phyloP scores from a whole-genome alignment of 108 stramenopile genomes.

The Fistulifera pelliculosa region DNA sequence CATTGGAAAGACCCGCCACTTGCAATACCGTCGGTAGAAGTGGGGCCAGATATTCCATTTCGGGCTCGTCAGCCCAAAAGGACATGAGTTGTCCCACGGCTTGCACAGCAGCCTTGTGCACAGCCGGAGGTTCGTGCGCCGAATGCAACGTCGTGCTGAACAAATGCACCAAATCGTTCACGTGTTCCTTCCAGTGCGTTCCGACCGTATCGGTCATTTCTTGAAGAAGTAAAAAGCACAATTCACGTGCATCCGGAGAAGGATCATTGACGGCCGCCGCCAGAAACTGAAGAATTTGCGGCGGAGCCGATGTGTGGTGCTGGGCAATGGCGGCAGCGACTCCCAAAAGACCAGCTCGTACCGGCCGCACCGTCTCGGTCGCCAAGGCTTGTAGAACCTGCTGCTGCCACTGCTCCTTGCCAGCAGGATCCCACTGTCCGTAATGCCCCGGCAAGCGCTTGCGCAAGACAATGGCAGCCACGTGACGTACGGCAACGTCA shows the following conservation, averaged over 20 bases:
- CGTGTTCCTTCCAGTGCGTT: constrained; percentile 67
- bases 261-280: constrained; percentile 44
- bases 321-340: constrained; percentile 70
- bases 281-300: constrained; percentile 75
- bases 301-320: constrained; percentile 38
- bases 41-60: constrained; percentile 59
- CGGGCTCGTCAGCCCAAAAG: constrained; percentile 63
- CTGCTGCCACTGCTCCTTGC: constrained; percentile 47
- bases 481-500: constrained; percentile 62
- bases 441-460: constrained; percentile 82
- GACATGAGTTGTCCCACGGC: constrained; percentile 72
- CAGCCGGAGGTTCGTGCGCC: constrained; percentile 43
- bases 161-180: constrained; percentile 58
- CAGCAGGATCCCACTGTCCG: constrained; percentile 48
- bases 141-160: constrained; percentile 63
- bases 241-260: constrained; percentile 65
- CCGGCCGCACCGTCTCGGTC: constrained; percentile 69
- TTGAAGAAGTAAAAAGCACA: constrained; percentile 82
- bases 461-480: constrained; percentile 84
- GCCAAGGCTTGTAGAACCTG: constrained; percentile 67
- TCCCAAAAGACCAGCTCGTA: constrained; percentile 74
- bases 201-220: constrained; percentile 94
- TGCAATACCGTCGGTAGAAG: constrained; percentile 71
- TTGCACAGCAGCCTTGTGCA: constrained; percentile 77
- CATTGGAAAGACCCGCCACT: constrained; percentile 50